Evolutionary conservation across 2,329 filamentous ascomycete genomes (phyloP).

Genomic region (Corynespora cassiicola): DNA sequence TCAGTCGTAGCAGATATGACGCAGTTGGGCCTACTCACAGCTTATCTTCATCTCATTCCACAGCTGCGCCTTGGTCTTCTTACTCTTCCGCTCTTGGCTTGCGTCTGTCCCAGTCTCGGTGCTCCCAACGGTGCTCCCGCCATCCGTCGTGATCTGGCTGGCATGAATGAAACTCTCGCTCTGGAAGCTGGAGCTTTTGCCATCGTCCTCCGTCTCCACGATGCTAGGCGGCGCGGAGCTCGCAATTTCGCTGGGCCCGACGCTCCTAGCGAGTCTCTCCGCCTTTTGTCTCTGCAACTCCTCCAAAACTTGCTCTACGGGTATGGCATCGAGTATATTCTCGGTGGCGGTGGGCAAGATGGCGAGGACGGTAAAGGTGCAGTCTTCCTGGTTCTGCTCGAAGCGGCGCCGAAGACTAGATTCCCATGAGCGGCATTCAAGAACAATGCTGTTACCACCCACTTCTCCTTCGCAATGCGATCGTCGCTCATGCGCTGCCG

Average conservation of each 20-base stretch:
- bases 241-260: conserved; percentile 62
- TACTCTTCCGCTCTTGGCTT: conserved; percentile 58
- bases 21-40: conserved; percentile 64
- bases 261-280: conserved; percentile 69
- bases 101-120: conserved; percentile 53
- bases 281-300: conserved; percentile 94
- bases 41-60: conserved; percentile 98
- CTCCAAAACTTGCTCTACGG: conserved; percentile 90
- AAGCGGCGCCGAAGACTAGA: conserved; percentile 93
- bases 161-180: conserved; percentile 85
- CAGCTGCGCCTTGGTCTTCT: conserved; percentile 87
- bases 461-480: conserved; percentile 97
- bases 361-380: conserved; percentile 96
- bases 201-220: conserved; percentile 75
- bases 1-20: conserved; percentile 12
- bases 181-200: conserved; percentile 75
- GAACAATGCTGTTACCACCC: too few relatives aligned
- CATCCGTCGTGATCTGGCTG: conserved; percentile 69
- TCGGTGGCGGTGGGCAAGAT: conserved; percentile 90
- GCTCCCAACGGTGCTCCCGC: conserved; percentile 53
- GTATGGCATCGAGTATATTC: conserved; percentile 84
- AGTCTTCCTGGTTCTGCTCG: conserved; percentile 98
- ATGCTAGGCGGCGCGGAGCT: conserved; percentile 71
- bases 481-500: conserved; percentile 97
- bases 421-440: conserved; percentile 5